These are phyloP conservation scores for Phytophthora kernoviae DNA, from an alignment of 352 stramenopile genomes.

Conservation along the genomic window DNA sequence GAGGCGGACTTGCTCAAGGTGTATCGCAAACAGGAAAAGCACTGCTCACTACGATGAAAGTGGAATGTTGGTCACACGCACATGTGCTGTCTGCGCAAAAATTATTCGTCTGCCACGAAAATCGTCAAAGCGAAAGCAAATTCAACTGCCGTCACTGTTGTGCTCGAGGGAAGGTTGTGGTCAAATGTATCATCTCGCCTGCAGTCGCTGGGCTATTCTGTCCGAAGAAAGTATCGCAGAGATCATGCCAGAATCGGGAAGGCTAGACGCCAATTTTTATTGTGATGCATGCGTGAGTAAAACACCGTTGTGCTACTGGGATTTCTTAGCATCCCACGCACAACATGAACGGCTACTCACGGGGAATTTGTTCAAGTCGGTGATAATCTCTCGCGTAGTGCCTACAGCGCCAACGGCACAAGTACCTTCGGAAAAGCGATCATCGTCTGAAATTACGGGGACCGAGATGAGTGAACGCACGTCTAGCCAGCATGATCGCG, in stretches of 20 bases:
- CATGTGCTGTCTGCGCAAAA: conserved; percentile 61
- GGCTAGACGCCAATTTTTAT: conserved; percentile 38
- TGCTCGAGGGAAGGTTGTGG: conserved; percentile 58
- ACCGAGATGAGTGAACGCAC: conserved; percentile 3
- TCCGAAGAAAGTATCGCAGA: conserved; percentile 22
- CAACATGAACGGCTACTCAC: conserved; percentile 47
- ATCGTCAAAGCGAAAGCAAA: conserved; percentile 7
- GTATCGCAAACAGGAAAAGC: conserved; percentile 30
- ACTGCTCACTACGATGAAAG: conserved; percentile 61
- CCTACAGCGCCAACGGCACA: neutral
- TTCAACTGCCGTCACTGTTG: conserved; percentile 32
- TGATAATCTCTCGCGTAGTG: conserved; percentile 28
- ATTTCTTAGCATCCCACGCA: conserved; percentile 64
- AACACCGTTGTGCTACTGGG: conserved; percentile 54
- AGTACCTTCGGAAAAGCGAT: neutral
- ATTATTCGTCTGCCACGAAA: conserved; percentile 43
- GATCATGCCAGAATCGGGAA: conserved; percentile 8
- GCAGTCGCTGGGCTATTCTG: conserved; percentile 65
- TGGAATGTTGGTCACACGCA: conserved; percentile 49
- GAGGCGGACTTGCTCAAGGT: neutral
- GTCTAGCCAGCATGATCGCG: conserved; percentile 2
- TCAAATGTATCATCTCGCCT: conserved; percentile 67
- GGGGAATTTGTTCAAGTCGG: conserved; percentile 51
- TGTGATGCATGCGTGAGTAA: conserved; percentile 48
- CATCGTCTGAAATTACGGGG: conserved; percentile 3